phyloP scores from a whole-genome alignment of 176 grass and related monocot genomes.

The Carex cristatella region DNA sequence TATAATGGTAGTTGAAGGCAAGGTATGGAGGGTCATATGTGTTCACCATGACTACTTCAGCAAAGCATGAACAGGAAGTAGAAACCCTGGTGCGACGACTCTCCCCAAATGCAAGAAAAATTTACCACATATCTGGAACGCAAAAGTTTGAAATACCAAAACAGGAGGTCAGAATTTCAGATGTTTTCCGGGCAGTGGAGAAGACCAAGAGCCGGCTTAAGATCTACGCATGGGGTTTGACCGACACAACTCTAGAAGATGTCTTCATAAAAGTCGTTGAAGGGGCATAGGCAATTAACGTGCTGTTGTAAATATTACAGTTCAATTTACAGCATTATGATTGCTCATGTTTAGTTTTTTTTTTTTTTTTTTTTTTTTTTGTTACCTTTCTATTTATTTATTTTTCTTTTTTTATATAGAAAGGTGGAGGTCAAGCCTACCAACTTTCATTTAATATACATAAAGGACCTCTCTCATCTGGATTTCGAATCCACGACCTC shows the following conservation, averaged over 20 bases:
- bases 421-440: no score
- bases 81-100: conserved; percentile 21
- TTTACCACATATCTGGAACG: conserved; percentile 37
- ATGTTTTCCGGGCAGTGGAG: conserved; percentile 25
- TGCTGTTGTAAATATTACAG: background rate
- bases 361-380: no score
- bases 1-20: conserved; percentile 27
- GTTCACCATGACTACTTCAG: conserved; percentile 26
- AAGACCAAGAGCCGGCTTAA: conserved; percentile 18
- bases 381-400: no score
- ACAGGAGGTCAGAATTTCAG: conserved; percentile 20
- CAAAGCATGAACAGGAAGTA: conserved; percentile 19
- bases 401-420: no score
- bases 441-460: no score
- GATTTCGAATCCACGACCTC: no score
- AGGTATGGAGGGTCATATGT: conserved; percentile 34
- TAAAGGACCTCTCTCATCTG: no score
- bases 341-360: background rate
- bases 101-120: conserved; percentile 29
- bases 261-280: conserved; percentile 45
- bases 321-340: background rate
- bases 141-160: conserved; percentile 49
- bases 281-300: conserved; percentile 12
- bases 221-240: conserved; percentile 36
- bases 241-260: conserved; percentile 35